Evolutionary conservation across 1,139 yeast genomes (phyloP).

Genomic region (Arxiozyma heterogenica): DNA sequence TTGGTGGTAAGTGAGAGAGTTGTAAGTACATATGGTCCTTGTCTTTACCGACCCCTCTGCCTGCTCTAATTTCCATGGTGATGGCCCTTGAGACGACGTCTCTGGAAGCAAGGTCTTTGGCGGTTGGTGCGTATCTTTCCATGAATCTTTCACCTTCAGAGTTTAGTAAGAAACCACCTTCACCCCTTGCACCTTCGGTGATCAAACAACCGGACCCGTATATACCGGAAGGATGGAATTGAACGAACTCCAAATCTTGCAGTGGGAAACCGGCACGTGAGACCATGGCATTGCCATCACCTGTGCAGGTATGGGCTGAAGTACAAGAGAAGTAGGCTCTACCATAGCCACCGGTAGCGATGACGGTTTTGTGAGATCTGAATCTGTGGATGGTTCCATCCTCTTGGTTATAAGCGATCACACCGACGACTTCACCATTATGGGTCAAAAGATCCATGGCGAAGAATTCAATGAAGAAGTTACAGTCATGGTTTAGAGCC

Average conservation of each 20-base stretch:
- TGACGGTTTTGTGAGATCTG: conserved; percentile 90
- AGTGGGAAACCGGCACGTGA: conserved; percentile 96
- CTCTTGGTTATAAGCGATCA: conserved; percentile 94
- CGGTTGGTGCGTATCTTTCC: conserved; percentile 99
- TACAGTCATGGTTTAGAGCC: conserved; percentile 92
- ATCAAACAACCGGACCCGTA: conserved; percentile 98
- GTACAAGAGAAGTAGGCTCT: conserved; percentile 98
- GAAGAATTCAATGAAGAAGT: conserved; percentile 94
- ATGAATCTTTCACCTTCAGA: conserved; percentile 98
- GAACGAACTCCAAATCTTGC: conserved; percentile 95
- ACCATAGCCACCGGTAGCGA: conserved; percentile 99
- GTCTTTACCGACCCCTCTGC: conserved; percentile 97
- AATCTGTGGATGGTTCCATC: conserved; percentile 98
- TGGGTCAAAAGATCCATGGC: conserved; percentile 93
- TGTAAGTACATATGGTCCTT: conserved; percentile 94
- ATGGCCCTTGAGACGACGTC: conserved; percentile 98
- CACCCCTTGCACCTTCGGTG: conserved; percentile 99
- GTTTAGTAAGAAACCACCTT: conserved; percentile 95
- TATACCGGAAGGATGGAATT: conserved; percentile 99
- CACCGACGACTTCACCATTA: conserved; percentile 95
- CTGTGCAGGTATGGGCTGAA: conserved; percentile 98
- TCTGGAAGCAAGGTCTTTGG: conserved; percentile 96
- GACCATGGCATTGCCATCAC: conserved; percentile 98
- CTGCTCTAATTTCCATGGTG: conserved; percentile 96
- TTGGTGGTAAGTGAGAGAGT: conserved; percentile 86